phyloP scores from a whole-genome alignment of 441 rosid species.

The Daphne laureola region DNA sequence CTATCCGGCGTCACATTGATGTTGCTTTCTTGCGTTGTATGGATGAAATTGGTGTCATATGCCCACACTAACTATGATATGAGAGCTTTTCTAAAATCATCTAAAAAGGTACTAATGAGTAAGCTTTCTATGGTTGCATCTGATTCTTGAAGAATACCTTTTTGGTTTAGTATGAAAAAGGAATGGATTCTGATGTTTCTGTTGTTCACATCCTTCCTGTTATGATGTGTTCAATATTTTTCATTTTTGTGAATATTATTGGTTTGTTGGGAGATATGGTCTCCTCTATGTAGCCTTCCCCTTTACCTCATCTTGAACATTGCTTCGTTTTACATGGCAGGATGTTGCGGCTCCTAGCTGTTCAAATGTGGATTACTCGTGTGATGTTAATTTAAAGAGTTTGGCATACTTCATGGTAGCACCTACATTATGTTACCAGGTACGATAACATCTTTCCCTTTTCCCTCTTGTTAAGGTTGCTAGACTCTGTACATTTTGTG shows the following conservation, averaged over 20 bases:
- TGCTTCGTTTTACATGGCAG: conserved; percentile 28
- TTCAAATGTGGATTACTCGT: conserved; percentile 22
- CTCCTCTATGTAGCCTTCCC: too few relatives aligned
- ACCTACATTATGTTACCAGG: conserved; percentile 99
- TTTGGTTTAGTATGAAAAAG: too few relatives aligned
- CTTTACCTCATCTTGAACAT: too few relatives aligned
- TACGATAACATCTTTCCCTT: conserved; percentile 20
- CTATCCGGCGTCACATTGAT: conserved; percentile 55
- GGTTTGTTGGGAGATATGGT: too few relatives aligned
- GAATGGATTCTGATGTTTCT: too few relatives aligned
- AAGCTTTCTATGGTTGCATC: background rate
- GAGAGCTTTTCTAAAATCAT: conserved; percentile 55
- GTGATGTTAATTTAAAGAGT: conserved; percentile 59
- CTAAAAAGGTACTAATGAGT: conserved; percentile 47
- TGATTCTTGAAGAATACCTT: background rate
- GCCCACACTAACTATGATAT: conserved; percentile 76
- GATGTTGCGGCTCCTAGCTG: conserved; percentile 17
- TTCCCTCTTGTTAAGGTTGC: too few relatives aligned
- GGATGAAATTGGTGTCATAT: conserved; percentile 79
- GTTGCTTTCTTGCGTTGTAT: conserved; percentile 68
- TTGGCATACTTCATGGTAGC: conserved; percentile 96
- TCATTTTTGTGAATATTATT: too few relatives aligned
- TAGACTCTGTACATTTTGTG: too few relatives aligned
- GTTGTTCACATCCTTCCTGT: too few relatives aligned
- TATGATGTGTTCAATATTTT: too few relatives aligned